Percentiles rank a stretch among this genome's conserved stretches.
Evolutionary conservation across 306 rosid species (phyloP).

Genomic region (Quercus berberidifolia): DNA sequence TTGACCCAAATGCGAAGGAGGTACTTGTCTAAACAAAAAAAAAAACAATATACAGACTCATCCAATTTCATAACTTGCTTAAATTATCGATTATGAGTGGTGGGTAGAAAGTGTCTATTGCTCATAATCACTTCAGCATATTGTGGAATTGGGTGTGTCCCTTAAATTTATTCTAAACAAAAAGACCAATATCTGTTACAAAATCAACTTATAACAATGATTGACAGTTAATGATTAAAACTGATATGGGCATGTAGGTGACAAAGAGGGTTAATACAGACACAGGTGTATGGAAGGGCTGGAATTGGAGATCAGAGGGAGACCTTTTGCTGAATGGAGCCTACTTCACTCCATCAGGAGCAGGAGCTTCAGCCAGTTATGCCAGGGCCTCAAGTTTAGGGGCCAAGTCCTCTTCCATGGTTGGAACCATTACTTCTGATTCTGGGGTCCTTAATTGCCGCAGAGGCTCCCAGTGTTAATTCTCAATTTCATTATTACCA

Average conservation of each 20-base stretch:
- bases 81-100: too few relatives aligned
- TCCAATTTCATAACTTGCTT: too few relatives aligned
- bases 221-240: background rate
- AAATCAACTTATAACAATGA: background rate
- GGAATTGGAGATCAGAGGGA: conserved; percentile 99
- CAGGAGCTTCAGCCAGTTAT: conserved; percentile 75
- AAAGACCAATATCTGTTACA: background rate
- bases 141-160: too few relatives aligned
- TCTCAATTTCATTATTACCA: conserved; percentile 14
- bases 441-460: conserved; percentile 80
- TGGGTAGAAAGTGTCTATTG: too few relatives aligned
- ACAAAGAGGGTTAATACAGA: conserved; percentile 72
- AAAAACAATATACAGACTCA: background rate
- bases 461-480: conserved; percentile 60
- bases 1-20: conserved; percentile 78
- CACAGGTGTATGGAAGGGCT: conserved; percentile 48
- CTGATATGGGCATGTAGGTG: conserved; percentile 49
- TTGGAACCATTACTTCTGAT: conserved; percentile 61
- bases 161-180: background rate
- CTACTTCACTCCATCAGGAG: conserved; percentile 80
- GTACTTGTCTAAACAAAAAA: conserved; percentile 21
- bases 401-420: conserved; percentile 92
- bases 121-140: too few relatives aligned
- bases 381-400: conserved; percentile 98
- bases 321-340: conserved; percentile 94